Percentiles rank a stretch among this genome's conserved stretches.
Conservation (phyloP, 164 flowering plant species). For the Aristolochia californica region DNA sequence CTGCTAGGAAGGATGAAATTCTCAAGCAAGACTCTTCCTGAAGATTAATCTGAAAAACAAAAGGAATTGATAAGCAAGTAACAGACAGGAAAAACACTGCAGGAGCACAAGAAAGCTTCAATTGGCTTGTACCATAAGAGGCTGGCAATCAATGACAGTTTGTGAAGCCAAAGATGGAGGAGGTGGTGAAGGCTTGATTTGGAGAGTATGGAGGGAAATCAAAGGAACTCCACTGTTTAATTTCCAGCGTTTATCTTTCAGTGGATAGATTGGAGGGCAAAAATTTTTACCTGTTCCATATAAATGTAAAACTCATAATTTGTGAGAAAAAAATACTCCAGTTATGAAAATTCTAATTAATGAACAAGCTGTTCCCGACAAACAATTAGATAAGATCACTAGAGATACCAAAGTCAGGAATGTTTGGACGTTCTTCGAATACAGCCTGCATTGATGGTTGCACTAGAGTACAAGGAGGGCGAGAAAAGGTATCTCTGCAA, state of each 20-base stretch:
- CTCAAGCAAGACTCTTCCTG: conserved; percentile 95
- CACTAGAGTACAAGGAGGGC: conserved; percentile 85
- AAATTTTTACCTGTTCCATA: conserved; percentile 44
- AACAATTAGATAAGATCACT: neutral
- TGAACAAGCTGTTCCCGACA: neutral
- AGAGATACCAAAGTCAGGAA: conserved; percentile 72
- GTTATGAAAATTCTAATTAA: neutral
- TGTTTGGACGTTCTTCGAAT: conserved; percentile 20
- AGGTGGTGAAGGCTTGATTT: conserved; percentile 68
- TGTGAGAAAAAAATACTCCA: too few species aligned
- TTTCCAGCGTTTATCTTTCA: conserved; percentile 53
- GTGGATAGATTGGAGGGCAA: conserved; percentile 86
- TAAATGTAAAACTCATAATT: neutral
- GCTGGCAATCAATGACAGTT: conserved; percentile 74
- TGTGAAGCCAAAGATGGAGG: conserved; percentile 81
- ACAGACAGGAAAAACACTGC: neutral
- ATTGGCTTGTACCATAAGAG: conserved; percentile 55
- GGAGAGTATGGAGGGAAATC: conserved; percentile 61
- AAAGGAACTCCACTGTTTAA: conserved; percentile 45
- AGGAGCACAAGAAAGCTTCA: neutral
- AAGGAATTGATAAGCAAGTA: neutral
- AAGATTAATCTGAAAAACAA: conserved; percentile 58
- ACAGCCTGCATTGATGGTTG: conserved; percentile 74
- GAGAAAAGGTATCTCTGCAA: conserved; percentile 89
- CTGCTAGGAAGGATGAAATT: conserved; percentile 79